These are phyloP conservation scores for Aquilaria malaccensis DNA, from an alignment of 345 rosid genomes.

Conservation along the genomic window DNA sequence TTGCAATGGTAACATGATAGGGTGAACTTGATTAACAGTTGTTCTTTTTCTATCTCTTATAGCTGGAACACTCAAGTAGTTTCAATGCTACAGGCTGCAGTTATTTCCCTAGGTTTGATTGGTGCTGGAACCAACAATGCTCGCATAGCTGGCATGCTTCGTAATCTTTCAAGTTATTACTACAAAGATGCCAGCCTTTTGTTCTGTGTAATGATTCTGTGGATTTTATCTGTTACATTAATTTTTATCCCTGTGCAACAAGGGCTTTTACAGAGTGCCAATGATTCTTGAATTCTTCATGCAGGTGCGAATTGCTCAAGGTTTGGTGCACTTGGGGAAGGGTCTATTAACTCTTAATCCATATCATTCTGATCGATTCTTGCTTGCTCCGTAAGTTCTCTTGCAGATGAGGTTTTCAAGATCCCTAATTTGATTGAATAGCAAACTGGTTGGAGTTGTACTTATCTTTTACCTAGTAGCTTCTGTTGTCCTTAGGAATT, in stretches of 20 bases:
- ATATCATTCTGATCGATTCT: slow-evolving; percentile 84
- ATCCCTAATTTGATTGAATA: neutral
- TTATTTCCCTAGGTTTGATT: slow-evolving; percentile 85
- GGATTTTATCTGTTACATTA: neutral
- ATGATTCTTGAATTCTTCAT: slow-evolving; percentile 12
- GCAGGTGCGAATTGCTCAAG: slow-evolving; percentile 96
- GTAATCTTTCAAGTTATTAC: slow-evolving; percentile 91
- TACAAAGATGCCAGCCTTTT: slow-evolving; percentile 87
- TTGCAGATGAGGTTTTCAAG: neutral
- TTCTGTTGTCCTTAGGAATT: neutral
- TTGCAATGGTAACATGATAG: slow-evolving; percentile 66
- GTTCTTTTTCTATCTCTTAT: too few species aligned
- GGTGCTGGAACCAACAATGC: slow-evolving; percentile 99
- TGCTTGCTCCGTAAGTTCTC: slow-evolving; percentile 74
- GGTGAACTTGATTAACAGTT: neutral
- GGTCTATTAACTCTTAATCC: slow-evolving; percentile 90
- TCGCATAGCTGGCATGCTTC: slow-evolving; percentile 93
- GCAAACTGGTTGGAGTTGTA: neutral
- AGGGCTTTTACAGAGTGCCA: slow-evolving; percentile 2
- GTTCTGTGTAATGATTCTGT: slow-evolving; percentile 61
- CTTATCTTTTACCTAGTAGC: neutral
- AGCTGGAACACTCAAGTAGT: slow-evolving; percentile 2
- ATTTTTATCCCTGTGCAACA: neutral
- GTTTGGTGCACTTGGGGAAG: slow-evolving; percentile 89
- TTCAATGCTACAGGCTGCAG: slow-evolving; percentile 60